Percentiles rank a stretch among this genome's conserved stretches.
phyloP scores from a whole-genome alignment of 345 rosid genomes.

The Eucalyptus victrix region DNA sequence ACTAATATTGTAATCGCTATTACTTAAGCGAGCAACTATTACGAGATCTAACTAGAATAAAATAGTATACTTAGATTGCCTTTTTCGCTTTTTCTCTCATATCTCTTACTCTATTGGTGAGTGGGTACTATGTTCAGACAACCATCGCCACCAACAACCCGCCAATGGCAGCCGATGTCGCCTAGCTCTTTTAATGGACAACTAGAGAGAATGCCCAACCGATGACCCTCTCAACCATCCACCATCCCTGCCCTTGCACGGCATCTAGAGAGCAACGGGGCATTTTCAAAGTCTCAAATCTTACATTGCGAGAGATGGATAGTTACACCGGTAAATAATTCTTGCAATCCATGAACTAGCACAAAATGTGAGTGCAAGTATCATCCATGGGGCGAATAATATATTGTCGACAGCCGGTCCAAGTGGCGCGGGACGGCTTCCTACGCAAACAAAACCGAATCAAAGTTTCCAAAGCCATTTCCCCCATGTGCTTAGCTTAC shows the following conservation, averaged over 20 bases:
- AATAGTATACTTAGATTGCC: not conserved
- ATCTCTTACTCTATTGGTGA: not conserved
- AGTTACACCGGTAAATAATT: not conserved
- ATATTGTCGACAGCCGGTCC: not conserved
- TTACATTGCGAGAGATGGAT: not conserved
- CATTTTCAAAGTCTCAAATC: not conserved
- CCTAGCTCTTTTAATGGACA: not conserved
- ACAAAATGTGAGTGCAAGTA: not conserved
- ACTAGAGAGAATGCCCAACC: not conserved
- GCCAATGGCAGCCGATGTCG: not conserved
- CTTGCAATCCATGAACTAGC: not conserved
- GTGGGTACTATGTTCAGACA: not conserved
- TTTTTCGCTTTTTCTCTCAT: not conserved
- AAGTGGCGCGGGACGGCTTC: not conserved
- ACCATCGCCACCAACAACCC: not conserved
- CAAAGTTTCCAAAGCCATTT: not conserved
- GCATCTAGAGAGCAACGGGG: not conserved
- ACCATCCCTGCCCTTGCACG: not conserved
- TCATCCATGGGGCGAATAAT: not conserved
- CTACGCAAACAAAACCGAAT: not conserved
- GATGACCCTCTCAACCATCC: not conserved
- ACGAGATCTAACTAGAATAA: not conserved
- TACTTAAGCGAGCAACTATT: not conserved
- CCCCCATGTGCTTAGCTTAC: not conserved
- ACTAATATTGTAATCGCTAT: not conserved